Base-by-base conservation (phyloP, 441 rosid genomes). In the Aquilaria agallochum region DNA sequence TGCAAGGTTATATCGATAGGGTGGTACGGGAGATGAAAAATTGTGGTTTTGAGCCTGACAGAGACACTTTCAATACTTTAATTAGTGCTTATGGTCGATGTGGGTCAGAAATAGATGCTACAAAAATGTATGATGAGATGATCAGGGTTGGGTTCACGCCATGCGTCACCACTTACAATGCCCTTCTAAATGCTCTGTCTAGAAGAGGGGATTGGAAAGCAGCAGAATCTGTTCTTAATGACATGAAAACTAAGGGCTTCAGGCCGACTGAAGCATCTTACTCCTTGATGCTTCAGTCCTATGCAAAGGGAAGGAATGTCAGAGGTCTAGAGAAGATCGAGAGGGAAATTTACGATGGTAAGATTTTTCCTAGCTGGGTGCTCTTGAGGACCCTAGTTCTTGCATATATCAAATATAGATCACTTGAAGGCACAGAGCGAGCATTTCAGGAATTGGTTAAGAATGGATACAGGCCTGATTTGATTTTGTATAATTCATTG, bases 361-460 rank as follows among this genome's bases (percentile, higher is more conserved):
- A 57, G 15, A 86, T 92, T 59, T 92, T 78, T 71, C 92, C 96
- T 9, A 92, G 94, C 85, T 89, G 96, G 98, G 83, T 92, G 79
- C 81, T 92, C 54, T 75, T 92, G 73, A 83, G 98, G 76, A 75
- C 96, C n/a, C 85, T 92, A 32, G 63, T 92, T 52, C 90, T 89
- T 51, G 80, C 84, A 66, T 62, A 85, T 76, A 81, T 76, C 76
- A 92, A 77, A 69, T 89, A 96, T 68, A 77, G 95, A 68, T 61
- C 83, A 56, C 70, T 89, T 50, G 34, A 53, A 0, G 96, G 95
- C 27, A 78, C 68, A 82, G 92, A 87, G 73, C 81, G 89, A 68
- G 85, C 95, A 56, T 87, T 89, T 74, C 54, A 68, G 59, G 77
- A 77, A 72, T 67, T 87, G 50, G 73, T 63, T 73, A 78, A 76